Evolutionary conservation across 805 yeast species (phyloP).

Genomic region (Saccharomycopsis sp.): DNA sequence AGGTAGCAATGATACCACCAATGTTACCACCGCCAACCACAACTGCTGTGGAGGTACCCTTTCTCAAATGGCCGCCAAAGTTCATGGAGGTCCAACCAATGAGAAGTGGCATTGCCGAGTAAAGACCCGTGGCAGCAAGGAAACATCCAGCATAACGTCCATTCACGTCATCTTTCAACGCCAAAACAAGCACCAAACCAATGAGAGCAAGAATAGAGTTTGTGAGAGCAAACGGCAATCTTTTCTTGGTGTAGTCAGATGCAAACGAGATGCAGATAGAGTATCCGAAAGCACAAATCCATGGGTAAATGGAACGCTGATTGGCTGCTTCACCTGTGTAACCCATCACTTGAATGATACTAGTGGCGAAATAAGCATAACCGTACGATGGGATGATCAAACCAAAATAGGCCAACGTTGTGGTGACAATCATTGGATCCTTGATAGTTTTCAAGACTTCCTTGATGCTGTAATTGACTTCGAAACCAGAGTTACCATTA

Average conservation of each 20-base stretch:
- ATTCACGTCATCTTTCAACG: slow-evolving; percentile 28
- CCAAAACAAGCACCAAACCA: slow-evolving; percentile 51
- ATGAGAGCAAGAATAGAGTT: slow-evolving; percentile 33
- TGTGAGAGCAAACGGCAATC: slow-evolving; percentile 36
- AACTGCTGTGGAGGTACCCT: slow-evolving; percentile 49
- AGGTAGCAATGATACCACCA: slow-evolving; percentile 62
- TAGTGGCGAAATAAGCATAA: slow-evolving; percentile 64
- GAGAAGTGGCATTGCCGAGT: slow-evolving; percentile 58
- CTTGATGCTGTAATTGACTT: slow-evolving; percentile 35
- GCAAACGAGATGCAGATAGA: slow-evolving; percentile 51
- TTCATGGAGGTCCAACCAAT: slow-evolving; percentile 61
- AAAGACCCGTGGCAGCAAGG: slow-evolving; percentile 48
- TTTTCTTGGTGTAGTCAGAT: slow-evolving; percentile 45
- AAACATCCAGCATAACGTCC: slow-evolving; percentile 59
- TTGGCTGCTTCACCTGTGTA: slow-evolving; percentile 68
- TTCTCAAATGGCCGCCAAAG: slow-evolving; percentile 45
- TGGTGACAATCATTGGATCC: slow-evolving; percentile 49
- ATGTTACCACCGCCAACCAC: slow-evolving; percentile 67
- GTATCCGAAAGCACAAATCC: slow-evolving; percentile 67
- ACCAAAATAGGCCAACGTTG: slow-evolving; percentile 56
- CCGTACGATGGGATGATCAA: slow-evolving; percentile 66
- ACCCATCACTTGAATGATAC: slow-evolving; percentile 53
- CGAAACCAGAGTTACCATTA: slow-evolving; percentile 41
- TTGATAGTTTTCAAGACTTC: slow-evolving; percentile 45
- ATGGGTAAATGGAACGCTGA: slow-evolving; percentile 76